Base-by-base conservation (phyloP, 371 early-diverging fungal species). In the Vairimorpha necatrix region DNA sequence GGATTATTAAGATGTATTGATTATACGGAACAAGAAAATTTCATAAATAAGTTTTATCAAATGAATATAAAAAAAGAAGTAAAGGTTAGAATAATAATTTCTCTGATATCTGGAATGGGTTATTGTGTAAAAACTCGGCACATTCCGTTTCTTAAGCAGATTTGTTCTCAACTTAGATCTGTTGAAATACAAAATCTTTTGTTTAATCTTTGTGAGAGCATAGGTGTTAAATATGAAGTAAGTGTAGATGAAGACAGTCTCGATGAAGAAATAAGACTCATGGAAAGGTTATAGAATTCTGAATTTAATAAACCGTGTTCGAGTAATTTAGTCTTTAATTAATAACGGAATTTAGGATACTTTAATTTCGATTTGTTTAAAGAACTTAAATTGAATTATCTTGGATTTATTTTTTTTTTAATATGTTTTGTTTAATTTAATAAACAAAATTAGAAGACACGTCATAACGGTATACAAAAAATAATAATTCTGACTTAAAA, bases 131-230 rank as follows among this genome's bases (percentile, higher is more conserved):
- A 63, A 63, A n/a, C 9, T 6, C 34, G 34, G 39, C 34, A 63
- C 22, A 38, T 63, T 11, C 22, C 1, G 39, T 7, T 20, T 20
- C 11, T 63, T 2, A 63, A 38, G 22, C 4, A 63, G 20, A 16
- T 13, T 13, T 26, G 32, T 24, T 16, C 16, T 16, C 0, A 32
- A 18, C 39, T 61, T 24, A 62, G 61, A n/a, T 24, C 42, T 20
- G 30, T 60, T 30, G 71, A 71, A 42, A 58, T 71, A 0, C 36
- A 33, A 6, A 60, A 30, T 46, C 33, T 71, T 33, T 32, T 71
- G 13, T 60, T 62, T 28, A 71, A 71, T 39, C 33, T 71, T n/a
- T 71, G 71, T 32, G 71, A 71, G 46, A 54, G 56, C 16, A 71
- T 71, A 13, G 71, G 71, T 3, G 22, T 38, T 0, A 62, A 71